A percentile compares a stretch with the other conserved stretches of the same genome.
These are phyloP conservation scores for Alloteropsis angusta DNA, from an alignment of 202 grass and related monocot species.

Conservation along the genomic window DNA sequence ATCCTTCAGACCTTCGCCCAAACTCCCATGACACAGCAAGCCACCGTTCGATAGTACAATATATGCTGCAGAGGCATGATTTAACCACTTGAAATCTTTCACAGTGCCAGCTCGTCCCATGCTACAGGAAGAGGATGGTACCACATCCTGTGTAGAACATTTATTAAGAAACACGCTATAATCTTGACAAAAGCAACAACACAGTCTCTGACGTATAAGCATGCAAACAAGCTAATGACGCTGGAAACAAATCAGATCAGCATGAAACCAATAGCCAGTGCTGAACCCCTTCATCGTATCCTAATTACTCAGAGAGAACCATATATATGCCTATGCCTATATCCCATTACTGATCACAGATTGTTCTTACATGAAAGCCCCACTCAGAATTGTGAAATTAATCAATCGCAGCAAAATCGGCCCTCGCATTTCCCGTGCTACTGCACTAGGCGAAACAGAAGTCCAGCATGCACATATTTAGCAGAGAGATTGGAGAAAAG, in stretches of 20 bases:
- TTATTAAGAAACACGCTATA: not conserved
- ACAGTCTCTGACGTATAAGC: not conserved
- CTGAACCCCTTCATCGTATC: not conserved
- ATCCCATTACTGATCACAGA: not conserved
- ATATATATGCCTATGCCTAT: not conserved
- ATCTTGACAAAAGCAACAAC: not conserved
- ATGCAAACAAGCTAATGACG: not conserved
- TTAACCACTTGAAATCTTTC: conserved; percentile 86
- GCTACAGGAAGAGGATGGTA: conserved; percentile 46
- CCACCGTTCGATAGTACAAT: conserved; percentile 51
- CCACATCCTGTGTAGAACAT: conserved; percentile 37
- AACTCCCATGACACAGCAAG: conserved; percentile 51
- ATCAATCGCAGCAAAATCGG: not conserved
- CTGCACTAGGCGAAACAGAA: not conserved
- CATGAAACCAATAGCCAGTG: not conserved
- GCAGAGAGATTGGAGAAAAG: not conserved
- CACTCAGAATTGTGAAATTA: not conserved
- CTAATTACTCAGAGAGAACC: not conserved
- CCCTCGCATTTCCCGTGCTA: not conserved
- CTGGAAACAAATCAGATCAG: not conserved
- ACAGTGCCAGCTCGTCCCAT: conserved; percentile 32
- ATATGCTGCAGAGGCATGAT: conserved; percentile 42
- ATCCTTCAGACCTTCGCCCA: conserved; percentile 50
- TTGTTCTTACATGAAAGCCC: not conserved
- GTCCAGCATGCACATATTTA: not conserved